Percentiles rank a stretch among this genome's conserved stretches.
Evolutionary conservation across 2,329 filamentous ascomycete genomes (phyloP).

Genomic region (Fusarium temperatum): DNA sequence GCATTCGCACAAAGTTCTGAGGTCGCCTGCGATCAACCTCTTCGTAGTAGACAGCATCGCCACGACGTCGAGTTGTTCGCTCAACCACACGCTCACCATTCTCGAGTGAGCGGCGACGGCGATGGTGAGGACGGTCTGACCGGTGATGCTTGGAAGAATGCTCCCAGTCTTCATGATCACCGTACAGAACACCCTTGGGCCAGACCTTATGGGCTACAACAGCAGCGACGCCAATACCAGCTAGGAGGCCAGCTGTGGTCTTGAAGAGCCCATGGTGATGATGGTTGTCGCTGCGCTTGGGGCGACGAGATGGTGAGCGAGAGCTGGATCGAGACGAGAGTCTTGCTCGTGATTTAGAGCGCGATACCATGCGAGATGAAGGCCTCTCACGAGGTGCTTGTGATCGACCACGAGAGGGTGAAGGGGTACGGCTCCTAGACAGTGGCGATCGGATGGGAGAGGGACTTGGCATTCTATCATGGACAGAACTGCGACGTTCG

Average conservation of each 20-base stretch:
- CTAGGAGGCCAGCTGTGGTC: constrained; percentile 46
- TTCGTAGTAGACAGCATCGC: constrained; percentile 33
- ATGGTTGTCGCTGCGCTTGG: constrained; percentile 23
- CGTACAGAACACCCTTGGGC: constrained; percentile 45
- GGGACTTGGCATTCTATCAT: constrained; percentile 11
- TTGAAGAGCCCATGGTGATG: constrained; percentile 44
- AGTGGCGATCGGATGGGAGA: constrained; percentile 21
- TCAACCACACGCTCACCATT: constrained; percentile 23
- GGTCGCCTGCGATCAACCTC: constrained; percentile 27
- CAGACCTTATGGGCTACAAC: constrained; percentile 49
- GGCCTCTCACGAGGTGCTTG: constrained; percentile 1
- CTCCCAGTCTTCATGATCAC: constrained; percentile 46
- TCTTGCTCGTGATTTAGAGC: constrained; percentile 28
- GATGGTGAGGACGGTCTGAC: constrained; percentile 12
- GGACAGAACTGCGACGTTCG: constrained; percentile 30
- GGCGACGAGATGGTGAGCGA: constrained; percentile 29
- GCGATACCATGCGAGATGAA: constrained; percentile 10
- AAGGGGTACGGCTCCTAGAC: constrained; percentile 18
- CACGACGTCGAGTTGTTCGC: constrained; percentile 17
- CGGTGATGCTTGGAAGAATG: constrained; percentile 24
- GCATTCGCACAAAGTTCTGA: constrained; percentile 29
- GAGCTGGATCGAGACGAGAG: constrained; percentile 26
- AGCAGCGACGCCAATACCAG: constrained; percentile 48
- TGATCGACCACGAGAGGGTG: constrained; percentile 29
- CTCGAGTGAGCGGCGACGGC: constrained; percentile 21